Evolutionary conservation across 768 basidiomycete genomes (phyloP).

Genomic region (Tremella fuciformis): DNA sequence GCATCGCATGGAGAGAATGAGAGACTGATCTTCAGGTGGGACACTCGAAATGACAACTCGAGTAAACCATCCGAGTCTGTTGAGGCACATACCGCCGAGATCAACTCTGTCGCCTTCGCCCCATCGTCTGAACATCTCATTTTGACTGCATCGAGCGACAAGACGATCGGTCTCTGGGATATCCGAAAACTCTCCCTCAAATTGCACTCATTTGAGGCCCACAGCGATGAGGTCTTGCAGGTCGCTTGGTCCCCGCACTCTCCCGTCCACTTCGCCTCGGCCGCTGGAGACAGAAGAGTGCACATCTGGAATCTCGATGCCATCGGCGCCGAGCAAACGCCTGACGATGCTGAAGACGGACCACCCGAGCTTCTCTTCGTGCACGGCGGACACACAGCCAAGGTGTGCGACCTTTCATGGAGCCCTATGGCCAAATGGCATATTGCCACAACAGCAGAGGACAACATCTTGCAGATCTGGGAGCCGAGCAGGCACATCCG

Average conservation of each 20-base stretch:
- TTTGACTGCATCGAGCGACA: conserved; percentile 89
- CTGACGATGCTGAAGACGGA: conserved; percentile 97
- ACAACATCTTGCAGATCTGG: conserved; percentile 97
- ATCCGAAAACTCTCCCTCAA: conserved; percentile 66
- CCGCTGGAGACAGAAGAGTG: conserved; percentile 85
- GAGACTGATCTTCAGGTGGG: conserved; percentile 66
- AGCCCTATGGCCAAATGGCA: conserved; percentile 79
- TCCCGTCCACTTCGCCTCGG: conserved; percentile 87
- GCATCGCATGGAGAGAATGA: neutral
- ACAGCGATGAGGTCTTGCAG: conserved; percentile 91
- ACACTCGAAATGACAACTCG: conserved; percentile 65
- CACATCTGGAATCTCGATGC: conserved; percentile 91
- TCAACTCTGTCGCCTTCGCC: conserved; percentile 85
- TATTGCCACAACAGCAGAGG: conserved; percentile 82
- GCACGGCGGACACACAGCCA: conserved; percentile 71
- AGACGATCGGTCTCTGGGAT: conserved; percentile 89
- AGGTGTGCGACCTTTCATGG: conserved; percentile 94
- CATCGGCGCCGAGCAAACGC: conserved; percentile 93
- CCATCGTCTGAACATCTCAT: conserved; percentile 74
- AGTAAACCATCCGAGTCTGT: conserved; percentile 67
- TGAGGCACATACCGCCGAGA: conserved; percentile 85
- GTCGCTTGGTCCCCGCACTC: conserved; percentile 94
- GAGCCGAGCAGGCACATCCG: conserved; percentile 91
- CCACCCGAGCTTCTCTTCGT: conserved; percentile 94
- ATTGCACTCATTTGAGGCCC: conserved; percentile 85